Percentiles rank a stretch among this genome's conserved stretches.
phyloP scores from a whole-genome alignment of 768 basidiomycete species.

The Chalciporus chontae region DNA sequence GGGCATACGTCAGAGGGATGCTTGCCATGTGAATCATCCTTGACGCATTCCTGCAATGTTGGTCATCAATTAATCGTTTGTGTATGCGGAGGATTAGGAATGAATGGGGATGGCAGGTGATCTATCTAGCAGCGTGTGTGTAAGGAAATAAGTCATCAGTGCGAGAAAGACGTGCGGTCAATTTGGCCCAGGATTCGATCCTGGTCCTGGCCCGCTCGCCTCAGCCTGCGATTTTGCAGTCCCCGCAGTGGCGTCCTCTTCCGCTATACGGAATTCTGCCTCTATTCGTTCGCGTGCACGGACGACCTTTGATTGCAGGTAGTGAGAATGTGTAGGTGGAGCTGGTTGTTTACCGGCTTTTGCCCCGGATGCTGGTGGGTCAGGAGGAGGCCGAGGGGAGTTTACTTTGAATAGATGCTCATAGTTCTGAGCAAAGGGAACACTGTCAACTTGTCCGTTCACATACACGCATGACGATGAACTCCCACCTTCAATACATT shows the following conservation, averaged over 20 bases:
- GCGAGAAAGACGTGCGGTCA: slow-evolving; percentile 9
- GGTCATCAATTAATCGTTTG: slow-evolving; percentile 13
- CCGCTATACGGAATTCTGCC: slow-evolving; percentile 57
- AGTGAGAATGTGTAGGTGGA: slow-evolving; percentile 69
- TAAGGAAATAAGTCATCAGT: slow-evolving; percentile 15
- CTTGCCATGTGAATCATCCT: not conserved
- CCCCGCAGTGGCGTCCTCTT: slow-evolving; percentile 18
- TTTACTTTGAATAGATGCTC: slow-evolving; percentile 93
- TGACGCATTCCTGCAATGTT: not conserved
- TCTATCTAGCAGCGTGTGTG: slow-evolving; percentile 18
- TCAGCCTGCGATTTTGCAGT: slow-evolving; percentile 19
- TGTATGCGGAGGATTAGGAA: slow-evolving; percentile 14
- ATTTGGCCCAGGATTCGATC: slow-evolving; percentile 16
- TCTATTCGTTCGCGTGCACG: slow-evolving; percentile 93
- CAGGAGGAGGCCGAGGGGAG: slow-evolving; percentile 58
- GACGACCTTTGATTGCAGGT: slow-evolving; percentile 95
- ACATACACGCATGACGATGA: not conserved
- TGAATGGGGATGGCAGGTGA: slow-evolving; percentile 26
- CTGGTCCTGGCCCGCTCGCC: slow-evolving; percentile 14
- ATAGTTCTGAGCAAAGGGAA: slow-evolving; percentile 62
- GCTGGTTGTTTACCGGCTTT: slow-evolving; percentile 40
- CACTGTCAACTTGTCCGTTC: not conserved
- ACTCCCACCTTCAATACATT: slow-evolving; percentile 64
- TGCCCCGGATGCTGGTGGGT: slow-evolving; percentile 37
- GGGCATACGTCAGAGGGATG: not conserved